Base-by-base conservation (phyloP, 2,329 filamentous ascomycete genomes). In the Cercospora citrullina region DNA sequence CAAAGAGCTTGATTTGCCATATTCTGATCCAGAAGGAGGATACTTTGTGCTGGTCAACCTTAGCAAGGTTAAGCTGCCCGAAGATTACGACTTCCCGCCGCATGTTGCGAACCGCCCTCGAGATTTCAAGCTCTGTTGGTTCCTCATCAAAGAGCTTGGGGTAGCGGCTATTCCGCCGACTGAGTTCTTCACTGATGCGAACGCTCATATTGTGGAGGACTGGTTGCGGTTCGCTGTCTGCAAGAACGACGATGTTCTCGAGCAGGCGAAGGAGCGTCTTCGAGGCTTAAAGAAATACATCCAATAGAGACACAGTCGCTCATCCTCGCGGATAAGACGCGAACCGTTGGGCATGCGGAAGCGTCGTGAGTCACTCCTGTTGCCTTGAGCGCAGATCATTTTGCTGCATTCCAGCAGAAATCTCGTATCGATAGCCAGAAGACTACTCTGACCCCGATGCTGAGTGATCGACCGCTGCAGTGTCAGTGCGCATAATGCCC, bases 11-110 rank as follows among this genome's bases (percentile, higher is more conserved):
- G 80, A 77, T 7, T 73, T 85, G 31, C 83, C 83, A 1, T 97
- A 94, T 83, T 94, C 92, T 1, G 91, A 97, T 68, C 95, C 95
- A 4, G 94, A 99, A 80, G 95, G 95, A 63, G 95, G 95, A 21
- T 99, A 99, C 84, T 99, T 99, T 77, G 92, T 99, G 45, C 87
- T 99, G 63, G 95, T 92, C 71, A 99, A 99, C 82, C 90, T 98
- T 85, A 85, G 87, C 66, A 94, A 94, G 78, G 92, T 99, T 66
- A 88, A 91, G 78, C 79, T 99, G 5, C 95, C 95, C 0, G 86
- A 85, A 4, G 89, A 89, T 77, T 99, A 98, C 79, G 87, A 90
- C 0, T 98, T 98, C 84, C 95, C 95, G 30, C 85, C 90, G 1
- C 93, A 97, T 77, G 94, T 99, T 39, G 92, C 91, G 14, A 89